Conservation (phyloP, 192 early-diverging fungal genomes). For the Coemansia sp. region DNA sequence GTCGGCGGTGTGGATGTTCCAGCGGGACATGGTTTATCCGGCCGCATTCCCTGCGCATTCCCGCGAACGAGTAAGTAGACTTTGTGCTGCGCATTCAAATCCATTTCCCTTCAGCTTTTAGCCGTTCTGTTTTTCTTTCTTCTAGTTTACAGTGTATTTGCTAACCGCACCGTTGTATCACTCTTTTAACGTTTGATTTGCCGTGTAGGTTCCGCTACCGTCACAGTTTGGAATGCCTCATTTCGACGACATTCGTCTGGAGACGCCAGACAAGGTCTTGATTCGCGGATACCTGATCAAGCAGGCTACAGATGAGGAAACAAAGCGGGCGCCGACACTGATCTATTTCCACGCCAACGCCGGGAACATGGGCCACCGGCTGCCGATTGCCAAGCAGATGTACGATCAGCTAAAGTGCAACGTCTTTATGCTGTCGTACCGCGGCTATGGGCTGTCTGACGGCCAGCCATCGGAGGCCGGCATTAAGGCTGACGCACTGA, state of each 20-base stretch:
- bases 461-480: constrained; percentile 87
- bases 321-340: constrained; percentile 69
- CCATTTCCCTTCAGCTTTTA: too few relatives aligned
- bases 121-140: too few relatives aligned
- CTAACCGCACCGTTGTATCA: too few relatives aligned
- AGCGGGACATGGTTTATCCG: constrained; percentile 80
- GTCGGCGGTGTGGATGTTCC: constrained; percentile 64
- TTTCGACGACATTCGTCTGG: constrained; percentile 70
- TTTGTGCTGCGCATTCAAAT: neutral
- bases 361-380: constrained; percentile 97
- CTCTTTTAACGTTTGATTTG: neutral
- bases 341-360: constrained; percentile 97
- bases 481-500: constrained; percentile 82
- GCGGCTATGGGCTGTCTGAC: constrained; percentile 91
- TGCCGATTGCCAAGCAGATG: constrained; percentile 85
- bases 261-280: constrained; percentile 78
- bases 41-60: constrained; percentile 58
- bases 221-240: constrained; percentile 68
- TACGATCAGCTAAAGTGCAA: constrained; percentile 71
- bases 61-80: constrained; percentile 33
- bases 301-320: constrained; percentile 56
- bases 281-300: constrained; percentile 81
- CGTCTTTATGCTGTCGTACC: constrained; percentile 97
- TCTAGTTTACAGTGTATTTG: too few relatives aligned
- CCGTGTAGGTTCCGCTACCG: constrained; percentile 64